Conservation (phyloP, 192 early-diverging fungal species). For the Linnemannia elongata region DNA sequence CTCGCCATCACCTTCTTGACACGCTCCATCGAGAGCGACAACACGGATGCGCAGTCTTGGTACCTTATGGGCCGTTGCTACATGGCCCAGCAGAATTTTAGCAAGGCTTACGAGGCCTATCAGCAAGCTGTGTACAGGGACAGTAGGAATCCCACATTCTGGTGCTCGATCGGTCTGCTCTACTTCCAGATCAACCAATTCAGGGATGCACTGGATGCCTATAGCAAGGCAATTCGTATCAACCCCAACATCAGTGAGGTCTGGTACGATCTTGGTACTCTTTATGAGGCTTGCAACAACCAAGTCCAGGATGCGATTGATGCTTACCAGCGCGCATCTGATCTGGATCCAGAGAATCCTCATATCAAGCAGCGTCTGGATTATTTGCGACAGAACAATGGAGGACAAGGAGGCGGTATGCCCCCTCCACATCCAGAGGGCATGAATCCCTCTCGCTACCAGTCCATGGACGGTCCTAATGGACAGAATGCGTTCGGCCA, state of each 20-base stretch:
- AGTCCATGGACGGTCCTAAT: constrained; percentile 6
- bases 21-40: constrained; percentile 85
- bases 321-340: constrained; percentile 92
- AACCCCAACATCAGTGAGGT: constrained; percentile 95
- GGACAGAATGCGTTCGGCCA: constrained; percentile 28
- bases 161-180: constrained; percentile 98
- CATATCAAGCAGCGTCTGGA: constrained; percentile 83
- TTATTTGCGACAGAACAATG: constrained; percentile 37
- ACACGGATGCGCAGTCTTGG: constrained; percentile 92
- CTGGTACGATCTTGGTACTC: constrained; percentile 95
- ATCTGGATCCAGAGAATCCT: constrained; percentile 88
- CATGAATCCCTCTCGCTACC: constrained; percentile 20
- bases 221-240: constrained; percentile 91
- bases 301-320: constrained; percentile 96
- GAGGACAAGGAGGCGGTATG: constrained; percentile 13
- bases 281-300: constrained; percentile 97
- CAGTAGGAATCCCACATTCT: constrained; percentile 93
- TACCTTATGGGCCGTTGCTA: constrained; percentile 96
- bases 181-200: constrained; percentile 97
- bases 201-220: constrained; percentile 96
- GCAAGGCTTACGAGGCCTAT: constrained; percentile 95
- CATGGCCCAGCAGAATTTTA: constrained; percentile 93
- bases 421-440: constrained; percentile 23
- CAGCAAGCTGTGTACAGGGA: constrained; percentile 98
- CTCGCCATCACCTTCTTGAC: constrained; percentile 83